Percentiles rank a stretch among this genome's conserved stretches.
phyloP scores from a whole-genome alignment of 1,284 basidiomycete species.

The Naganishia liquefaciens region DNA sequence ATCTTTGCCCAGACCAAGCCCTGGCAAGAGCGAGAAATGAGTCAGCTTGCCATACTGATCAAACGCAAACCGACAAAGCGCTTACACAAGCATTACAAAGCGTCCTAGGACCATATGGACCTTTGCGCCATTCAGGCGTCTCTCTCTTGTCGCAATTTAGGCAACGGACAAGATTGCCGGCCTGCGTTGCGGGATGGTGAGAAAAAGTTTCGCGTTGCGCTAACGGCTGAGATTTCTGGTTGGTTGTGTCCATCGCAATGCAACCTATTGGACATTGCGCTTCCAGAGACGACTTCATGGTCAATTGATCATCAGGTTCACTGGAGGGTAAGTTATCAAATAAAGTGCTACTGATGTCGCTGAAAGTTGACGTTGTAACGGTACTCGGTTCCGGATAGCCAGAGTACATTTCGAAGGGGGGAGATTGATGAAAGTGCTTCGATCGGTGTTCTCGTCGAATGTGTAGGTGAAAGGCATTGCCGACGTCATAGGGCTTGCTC shows the following conservation, averaged over 20 bases:
- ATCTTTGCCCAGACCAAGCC: constrained; percentile 27
- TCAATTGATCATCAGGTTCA: background rate
- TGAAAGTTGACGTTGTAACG: too few species aligned
- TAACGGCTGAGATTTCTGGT: too few species aligned
- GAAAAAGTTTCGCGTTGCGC: background rate
- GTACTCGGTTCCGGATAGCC: too few species aligned
- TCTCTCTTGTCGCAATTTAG: constrained; percentile 52
- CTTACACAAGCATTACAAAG: constrained; percentile 54
- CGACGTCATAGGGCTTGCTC: too few species aligned
- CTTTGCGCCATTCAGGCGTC: constrained; percentile 54
- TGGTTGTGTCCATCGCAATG: too few species aligned
- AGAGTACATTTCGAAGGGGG: too few species aligned
- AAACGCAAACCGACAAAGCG: constrained; percentile 9
- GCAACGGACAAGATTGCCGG: constrained; percentile 40
- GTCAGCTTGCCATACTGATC: too few species aligned
- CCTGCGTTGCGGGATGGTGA: background rate
- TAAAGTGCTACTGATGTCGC: too few species aligned
- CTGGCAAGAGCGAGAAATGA: background rate
- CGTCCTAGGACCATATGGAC: constrained; percentile 52
- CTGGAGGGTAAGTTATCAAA: background rate
- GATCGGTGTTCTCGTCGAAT: too few species aligned
- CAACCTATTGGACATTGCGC: too few species aligned
- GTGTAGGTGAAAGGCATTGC: too few species aligned
- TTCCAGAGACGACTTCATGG: background rate
- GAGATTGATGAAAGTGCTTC: too few species aligned